Percentiles rank a stretch among this genome's conserved stretches.
These are phyloP conservation scores for Calonectria pseudoreteaudii DNA, from an alignment of 2,329 filamentous ascomycete species.

Conservation along the genomic window DNA sequence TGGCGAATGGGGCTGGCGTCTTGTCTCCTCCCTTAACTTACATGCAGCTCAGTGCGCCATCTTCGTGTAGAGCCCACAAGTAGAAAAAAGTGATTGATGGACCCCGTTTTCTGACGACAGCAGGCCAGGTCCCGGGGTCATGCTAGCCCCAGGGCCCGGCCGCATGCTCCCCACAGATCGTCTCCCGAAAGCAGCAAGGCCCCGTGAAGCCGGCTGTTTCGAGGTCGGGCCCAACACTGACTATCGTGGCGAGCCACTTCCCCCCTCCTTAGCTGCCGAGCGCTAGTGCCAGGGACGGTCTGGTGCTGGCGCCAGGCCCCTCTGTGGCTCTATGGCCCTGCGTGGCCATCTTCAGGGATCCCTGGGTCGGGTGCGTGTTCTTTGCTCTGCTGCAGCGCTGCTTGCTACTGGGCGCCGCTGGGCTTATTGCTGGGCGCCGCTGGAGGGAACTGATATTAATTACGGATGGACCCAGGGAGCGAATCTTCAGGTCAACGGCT, in stretches of 20 bases:
- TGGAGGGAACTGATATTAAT: not conserved
- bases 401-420: not conserved
- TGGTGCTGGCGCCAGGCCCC: not conserved
- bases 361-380: not conserved
- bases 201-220: constrained; percentile 34
- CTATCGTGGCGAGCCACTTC: constrained; percentile 12
- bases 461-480: not conserved
- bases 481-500: constrained; percentile 8
- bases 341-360: not conserved
- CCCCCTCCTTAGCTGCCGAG: constrained; percentile 22
- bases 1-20: not conserved
- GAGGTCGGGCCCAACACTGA: constrained; percentile 21
- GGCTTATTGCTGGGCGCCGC: not conserved
- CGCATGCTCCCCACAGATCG: constrained; percentile 16
- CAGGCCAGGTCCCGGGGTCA: not conserved
- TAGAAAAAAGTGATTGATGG: not conserved
- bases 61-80: not conserved
- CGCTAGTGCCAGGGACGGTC: constrained; percentile 5
- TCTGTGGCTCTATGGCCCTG: too few species aligned
- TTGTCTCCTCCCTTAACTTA: not conserved
- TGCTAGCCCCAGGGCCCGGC: not conserved
- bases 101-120: constrained; percentile 5
- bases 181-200: constrained; percentile 28
- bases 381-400: not conserved
- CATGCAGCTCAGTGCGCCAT: not conserved